Conservation (phyloP, 805 yeast species). For the Hanseniaspora lindneri region DNA sequence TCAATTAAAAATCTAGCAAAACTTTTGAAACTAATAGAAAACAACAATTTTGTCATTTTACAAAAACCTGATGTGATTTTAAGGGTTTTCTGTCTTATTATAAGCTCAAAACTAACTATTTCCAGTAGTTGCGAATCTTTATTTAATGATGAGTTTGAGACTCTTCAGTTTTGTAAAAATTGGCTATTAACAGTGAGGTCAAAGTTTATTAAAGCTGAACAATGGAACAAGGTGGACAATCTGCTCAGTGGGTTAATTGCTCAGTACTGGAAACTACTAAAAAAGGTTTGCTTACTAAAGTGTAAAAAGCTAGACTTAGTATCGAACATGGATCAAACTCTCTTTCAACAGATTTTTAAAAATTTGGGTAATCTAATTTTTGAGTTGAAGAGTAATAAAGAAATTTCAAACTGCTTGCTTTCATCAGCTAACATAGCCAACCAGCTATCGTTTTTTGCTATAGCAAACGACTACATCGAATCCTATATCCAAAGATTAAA, state of each 20-base stretch:
- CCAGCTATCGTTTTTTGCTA: constrained; percentile 55
- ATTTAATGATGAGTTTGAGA: constrained; percentile 5
- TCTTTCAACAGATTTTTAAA: constrained; percentile 50
- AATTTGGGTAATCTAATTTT: constrained; percentile 57
- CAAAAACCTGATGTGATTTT: constrained; percentile 51
- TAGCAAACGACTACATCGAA: constrained; percentile 76
- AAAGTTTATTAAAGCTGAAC: constrained; percentile 3
- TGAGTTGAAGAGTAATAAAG: constrained; percentile 40
- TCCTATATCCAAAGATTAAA: constrained; percentile 82
- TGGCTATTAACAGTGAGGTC: constrained; percentile 4
- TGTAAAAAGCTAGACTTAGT: constrained; percentile 20
- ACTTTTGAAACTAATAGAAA: constrained; percentile 9
- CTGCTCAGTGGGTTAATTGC: constrained; percentile 29
- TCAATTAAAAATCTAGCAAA: constrained; percentile 1
- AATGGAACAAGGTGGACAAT: constrained; percentile 1
- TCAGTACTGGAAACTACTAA: constrained; percentile 29
- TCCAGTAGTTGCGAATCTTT: neutral
- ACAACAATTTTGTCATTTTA: constrained; percentile 26
- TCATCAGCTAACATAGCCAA: constrained; percentile 68
- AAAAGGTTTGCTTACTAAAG: constrained; percentile 20
- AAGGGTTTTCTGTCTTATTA: constrained; percentile 54
- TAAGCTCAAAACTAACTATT: constrained; percentile 34
- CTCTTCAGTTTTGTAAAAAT: constrained; percentile 8
- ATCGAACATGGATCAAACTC: constrained; percentile 14
- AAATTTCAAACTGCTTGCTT: constrained; percentile 40